A percentile compares a stretch with the other conserved stretches of the same genome.
Evolutionary conservation across 106 monocot genomes (phyloP).

Genomic region (Dendrobium catenatum): DNA sequence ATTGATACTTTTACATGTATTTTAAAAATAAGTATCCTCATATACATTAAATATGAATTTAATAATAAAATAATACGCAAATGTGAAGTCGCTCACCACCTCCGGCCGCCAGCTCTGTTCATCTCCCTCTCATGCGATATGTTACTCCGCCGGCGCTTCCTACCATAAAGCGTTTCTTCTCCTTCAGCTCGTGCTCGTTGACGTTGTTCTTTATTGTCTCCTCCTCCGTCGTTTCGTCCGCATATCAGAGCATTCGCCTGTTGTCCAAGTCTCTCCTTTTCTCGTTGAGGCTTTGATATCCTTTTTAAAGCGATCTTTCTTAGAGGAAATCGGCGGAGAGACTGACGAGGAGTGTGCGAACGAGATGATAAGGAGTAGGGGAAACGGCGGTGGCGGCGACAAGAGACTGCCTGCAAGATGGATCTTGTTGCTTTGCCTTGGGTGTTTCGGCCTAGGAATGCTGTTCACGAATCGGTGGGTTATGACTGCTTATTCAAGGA

Average conservation of each 20-base stretch:
- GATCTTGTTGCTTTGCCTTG: conserved; percentile 36
- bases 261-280: not conserved
- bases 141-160: not conserved
- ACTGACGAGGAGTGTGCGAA: not conserved
- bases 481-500: not conserved
- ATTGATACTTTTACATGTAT: no score
- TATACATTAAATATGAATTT: no score
- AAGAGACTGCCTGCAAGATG: conserved; percentile 31
- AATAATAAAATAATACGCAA: no score
- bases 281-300: not conserved
- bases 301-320: not conserved
- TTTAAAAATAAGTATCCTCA: no score
- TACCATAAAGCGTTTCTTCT: not conserved
- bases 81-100: no score
- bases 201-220: not conserved
- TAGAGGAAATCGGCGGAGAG: not conserved
- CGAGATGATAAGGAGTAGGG: conserved; percentile 12
- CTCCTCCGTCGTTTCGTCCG: not conserved
- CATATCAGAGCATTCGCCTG: not conserved
- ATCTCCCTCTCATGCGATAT: not conserved
- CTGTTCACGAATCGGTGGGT: conserved; percentile 49
- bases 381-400: conserved; percentile 9
- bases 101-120: no score
- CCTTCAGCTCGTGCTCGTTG: not conserved
- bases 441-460: conserved; percentile 55